Evolutionary conservation across 768 basidiomycete genomes (phyloP).

Genomic region (Lactifluus echinatus): DNA sequence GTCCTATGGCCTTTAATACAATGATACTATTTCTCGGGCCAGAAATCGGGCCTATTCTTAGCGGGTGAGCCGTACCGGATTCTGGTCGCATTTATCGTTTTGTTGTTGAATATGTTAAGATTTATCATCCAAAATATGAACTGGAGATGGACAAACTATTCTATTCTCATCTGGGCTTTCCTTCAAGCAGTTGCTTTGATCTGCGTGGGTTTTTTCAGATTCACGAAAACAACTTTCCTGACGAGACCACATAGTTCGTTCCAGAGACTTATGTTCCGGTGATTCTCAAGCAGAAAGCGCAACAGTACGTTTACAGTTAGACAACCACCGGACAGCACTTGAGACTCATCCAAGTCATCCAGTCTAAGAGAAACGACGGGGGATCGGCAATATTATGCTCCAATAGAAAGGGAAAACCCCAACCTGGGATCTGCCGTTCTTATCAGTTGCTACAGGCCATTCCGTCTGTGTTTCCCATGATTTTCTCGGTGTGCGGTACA

Average conservation of each 20-base stretch:
- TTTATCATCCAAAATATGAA: slow-evolving; percentile 35
- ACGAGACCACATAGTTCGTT: slow-evolving; percentile 37
- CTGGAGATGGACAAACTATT: slow-evolving; percentile 76
- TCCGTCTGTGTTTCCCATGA: slow-evolving; percentile 42
- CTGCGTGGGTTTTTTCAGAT: slow-evolving; percentile 31
- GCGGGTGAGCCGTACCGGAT: slow-evolving; percentile 42
- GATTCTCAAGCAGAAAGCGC: slow-evolving; percentile 52
- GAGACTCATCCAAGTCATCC: background rate
- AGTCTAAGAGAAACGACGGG: slow-evolving; percentile 51
- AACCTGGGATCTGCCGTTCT: slow-evolving; percentile 41
- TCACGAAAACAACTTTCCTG: background rate
- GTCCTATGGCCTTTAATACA: slow-evolving; percentile 50
- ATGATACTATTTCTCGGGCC: slow-evolving; percentile 48
- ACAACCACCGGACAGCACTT: background rate
- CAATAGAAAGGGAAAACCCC: slow-evolving; percentile 43
- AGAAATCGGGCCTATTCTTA: slow-evolving; percentile 46
- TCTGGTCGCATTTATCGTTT: background rate
- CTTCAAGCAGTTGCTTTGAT: slow-evolving; percentile 43
- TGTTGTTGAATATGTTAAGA: background rate
- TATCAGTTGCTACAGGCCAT: slow-evolving; percentile 61
- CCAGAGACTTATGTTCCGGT: slow-evolving; percentile 68
- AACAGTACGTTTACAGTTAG: slow-evolving; percentile 28
- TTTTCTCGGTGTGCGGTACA: background rate
- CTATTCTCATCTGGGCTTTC: slow-evolving; percentile 64
- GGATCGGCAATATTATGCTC: slow-evolving; percentile 45